Percentiles rank a stretch among this genome's conserved stretches.
phyloP scores from a whole-genome alignment of 257 asterid species.

The Pogostemon cablin region DNA sequence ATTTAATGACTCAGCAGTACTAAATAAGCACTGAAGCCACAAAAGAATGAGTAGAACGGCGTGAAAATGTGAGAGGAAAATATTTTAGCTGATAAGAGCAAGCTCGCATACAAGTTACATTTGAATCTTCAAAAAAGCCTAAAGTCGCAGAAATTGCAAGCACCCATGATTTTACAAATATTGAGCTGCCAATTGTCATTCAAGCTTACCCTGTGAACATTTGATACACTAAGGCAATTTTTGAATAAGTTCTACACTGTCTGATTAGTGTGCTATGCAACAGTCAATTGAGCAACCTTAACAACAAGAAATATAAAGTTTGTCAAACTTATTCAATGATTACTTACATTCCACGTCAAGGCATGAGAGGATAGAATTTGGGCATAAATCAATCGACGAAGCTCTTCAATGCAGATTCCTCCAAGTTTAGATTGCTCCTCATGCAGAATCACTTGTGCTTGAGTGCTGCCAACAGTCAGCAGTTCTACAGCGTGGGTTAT shows the following conservation, averaged over 20 bases:
- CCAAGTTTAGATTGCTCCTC: conserved; percentile 69
- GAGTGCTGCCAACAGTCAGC: conserved; percentile 79
- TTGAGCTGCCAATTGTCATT: background rate
- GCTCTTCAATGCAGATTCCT: conserved; percentile 93
- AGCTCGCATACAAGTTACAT: conserved; percentile 7
- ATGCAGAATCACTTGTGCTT: conserved; percentile 71
- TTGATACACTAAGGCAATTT: background rate
- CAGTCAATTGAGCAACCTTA: background rate
- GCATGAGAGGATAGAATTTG: conserved; percentile 90
- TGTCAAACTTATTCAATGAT: background rate
- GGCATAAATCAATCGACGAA: conserved; percentile 79
- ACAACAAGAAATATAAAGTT: background rate
- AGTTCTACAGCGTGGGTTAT: conserved; percentile 80
- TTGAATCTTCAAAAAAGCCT: conserved; percentile 18
- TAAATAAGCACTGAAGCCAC: conserved; percentile 2
- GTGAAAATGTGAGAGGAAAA: background rate
- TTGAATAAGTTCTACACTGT: background rate
- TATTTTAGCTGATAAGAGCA: background rate
- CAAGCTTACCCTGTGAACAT: conserved; percentile 7
- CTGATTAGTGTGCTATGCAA: conserved; percentile 1
- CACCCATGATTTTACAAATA: background rate
- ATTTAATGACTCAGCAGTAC: background rate
- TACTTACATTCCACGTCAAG: conserved; percentile 93
- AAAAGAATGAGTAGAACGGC: background rate
- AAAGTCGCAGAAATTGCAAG: conserved; percentile 6